Evolutionary conservation across 805 yeast genomes (phyloP).

Genomic region (Candida odintsovae): DNA sequence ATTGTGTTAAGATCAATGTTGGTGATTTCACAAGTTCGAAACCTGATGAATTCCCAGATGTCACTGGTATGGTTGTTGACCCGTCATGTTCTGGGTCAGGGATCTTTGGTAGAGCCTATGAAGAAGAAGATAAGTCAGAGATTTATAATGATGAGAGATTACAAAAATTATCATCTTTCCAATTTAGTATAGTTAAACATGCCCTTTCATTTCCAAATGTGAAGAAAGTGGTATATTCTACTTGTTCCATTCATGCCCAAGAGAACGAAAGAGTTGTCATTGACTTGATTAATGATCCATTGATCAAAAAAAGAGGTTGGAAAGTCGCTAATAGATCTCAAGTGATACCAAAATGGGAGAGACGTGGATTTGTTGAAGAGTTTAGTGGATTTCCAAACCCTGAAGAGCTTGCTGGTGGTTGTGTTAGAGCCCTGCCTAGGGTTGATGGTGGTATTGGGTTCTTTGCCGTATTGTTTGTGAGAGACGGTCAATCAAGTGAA

Average conservation of each 20-base stretch:
- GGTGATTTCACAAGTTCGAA: constrained; percentile 39
- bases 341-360: constrained; percentile 79
- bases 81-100: constrained; percentile 99
- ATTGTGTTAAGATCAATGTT: constrained; percentile 40
- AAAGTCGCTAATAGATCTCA: constrained; percentile 46
- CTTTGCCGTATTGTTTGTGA: constrained; percentile 88
- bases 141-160: constrained; percentile 46
- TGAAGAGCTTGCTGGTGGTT: constrained; percentile 67
- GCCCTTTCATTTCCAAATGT: constrained; percentile 81
- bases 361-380: constrained; percentile 75
- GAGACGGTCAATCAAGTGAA: constrained; percentile 21
- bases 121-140: constrained; percentile 42
- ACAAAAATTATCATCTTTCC: constrained; percentile 76
- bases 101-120: constrained; percentile 64
- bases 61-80: constrained; percentile 83
- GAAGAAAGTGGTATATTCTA: constrained; percentile 78
- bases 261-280: constrained; percentile 93
- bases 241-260: constrained; percentile 90
- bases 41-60: constrained; percentile 51
- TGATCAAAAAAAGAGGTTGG: constrained; percentile 73
- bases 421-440: constrained; percentile 79
- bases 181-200: constrained; percentile 80
- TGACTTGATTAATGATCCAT: constrained; percentile 61
- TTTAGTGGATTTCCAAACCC: constrained; percentile 47
- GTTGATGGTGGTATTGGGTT: constrained; percentile 99